A percentile compares a stretch with the other conserved stretches of the same genome.
These are phyloP conservation scores for Corchorus capsularis DNA, from an alignment of 345 rosid genomes.

Conservation along the genomic window DNA sequence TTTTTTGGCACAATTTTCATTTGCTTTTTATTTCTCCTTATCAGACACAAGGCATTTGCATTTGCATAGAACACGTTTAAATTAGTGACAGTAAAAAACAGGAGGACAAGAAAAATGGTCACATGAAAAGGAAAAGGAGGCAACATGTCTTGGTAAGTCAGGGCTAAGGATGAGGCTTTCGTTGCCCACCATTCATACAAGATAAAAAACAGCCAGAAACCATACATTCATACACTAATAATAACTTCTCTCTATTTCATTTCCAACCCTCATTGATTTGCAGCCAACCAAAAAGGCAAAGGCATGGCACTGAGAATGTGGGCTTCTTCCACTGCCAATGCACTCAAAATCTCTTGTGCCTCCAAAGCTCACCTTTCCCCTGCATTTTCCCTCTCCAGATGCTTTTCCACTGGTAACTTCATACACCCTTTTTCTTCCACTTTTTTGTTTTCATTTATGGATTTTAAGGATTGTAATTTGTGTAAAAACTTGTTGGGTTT, in stretches of 20 bases:
- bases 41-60: no score
- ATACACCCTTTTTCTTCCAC: background rate
- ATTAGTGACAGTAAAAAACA: background rate
- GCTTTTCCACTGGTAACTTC: constrained; percentile 70
- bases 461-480: background rate
- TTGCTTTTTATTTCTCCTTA: no score
- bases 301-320: constrained; percentile 89
- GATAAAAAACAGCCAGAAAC: constrained; percentile 40
- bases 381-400: constrained; percentile 65
- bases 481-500: background rate
- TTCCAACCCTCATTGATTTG: background rate
- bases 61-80: background rate
- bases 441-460: background rate
- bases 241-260: constrained; percentile 19
- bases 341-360: constrained; percentile 64
- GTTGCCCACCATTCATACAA: constrained; percentile 74
- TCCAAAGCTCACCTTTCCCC: constrained; percentile 49
- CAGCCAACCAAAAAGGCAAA: constrained; percentile 29
- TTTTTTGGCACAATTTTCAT: no score
- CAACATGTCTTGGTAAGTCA: background rate
- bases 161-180: constrained; percentile 65
- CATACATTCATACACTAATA: no score
- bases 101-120: background rate
- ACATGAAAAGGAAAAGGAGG: constrained; percentile 4
- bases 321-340: constrained; percentile 96